A percentile compares a stretch with the other conserved stretches of the same genome.
Conservation (phyloP, 176 grass and related monocot genomes). For the Sorghum bicolor region DNA sequence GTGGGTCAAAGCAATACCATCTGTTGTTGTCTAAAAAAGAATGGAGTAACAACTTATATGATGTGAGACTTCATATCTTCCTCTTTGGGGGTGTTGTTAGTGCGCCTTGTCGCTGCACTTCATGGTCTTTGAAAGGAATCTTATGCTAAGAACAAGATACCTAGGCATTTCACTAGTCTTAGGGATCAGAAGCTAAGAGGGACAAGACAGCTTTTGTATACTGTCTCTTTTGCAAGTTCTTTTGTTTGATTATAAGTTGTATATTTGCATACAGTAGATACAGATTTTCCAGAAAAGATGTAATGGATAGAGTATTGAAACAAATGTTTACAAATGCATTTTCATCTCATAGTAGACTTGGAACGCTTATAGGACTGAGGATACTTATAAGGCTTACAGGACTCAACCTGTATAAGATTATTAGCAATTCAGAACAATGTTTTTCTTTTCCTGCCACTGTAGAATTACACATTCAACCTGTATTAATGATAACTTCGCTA, state of each 20-base stretch:
- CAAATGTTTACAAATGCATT: neutral
- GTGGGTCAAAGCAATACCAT: neutral
- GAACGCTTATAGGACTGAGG: neutral
- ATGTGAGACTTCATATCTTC: neutral
- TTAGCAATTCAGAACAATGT: neutral
- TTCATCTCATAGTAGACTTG: neutral
- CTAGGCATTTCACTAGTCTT: neutral
- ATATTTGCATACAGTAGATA: neutral
- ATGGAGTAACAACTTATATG: neutral
- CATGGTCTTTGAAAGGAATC: neutral
- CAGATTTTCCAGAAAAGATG: neutral
- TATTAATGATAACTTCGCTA: too few species aligned
- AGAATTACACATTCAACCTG: too few species aligned
- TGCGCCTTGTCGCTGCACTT: neutral
- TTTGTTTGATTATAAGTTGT: neutral
- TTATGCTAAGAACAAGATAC: neutral
- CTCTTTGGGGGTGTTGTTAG: neutral
- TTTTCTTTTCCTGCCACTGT: neutral
- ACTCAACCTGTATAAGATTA: neutral
- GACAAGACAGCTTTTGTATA: neutral
- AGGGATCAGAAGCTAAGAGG: neutral
- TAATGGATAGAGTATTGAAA: neutral
- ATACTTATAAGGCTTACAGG: neutral
- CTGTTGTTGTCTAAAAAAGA: neutral
- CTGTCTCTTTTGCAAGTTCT: neutral